These are phyloP conservation scores for Geranium rotundifolium DNA, from an alignment of 345 rosid genomes.

Conservation along the genomic window DNA sequence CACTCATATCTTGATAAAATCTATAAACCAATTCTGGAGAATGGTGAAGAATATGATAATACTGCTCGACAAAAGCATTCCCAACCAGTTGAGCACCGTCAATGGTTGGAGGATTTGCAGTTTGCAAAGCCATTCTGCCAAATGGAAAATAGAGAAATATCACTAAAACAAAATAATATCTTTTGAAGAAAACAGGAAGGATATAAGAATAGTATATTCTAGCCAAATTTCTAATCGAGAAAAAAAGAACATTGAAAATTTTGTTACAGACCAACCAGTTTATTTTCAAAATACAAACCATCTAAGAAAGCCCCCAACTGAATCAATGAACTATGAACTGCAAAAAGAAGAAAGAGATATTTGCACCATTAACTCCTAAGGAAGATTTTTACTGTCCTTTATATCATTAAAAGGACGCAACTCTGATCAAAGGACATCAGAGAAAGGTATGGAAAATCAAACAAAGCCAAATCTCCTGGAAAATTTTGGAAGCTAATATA, in stretches of 20 bases:
- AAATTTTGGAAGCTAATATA: too few relatives aligned
- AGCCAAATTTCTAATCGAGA: not conserved
- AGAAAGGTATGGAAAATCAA: not conserved
- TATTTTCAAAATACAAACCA: not conserved
- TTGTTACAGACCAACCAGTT: not conserved
- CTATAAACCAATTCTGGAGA: slow-evolving; percentile 41
- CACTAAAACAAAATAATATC: not conserved
- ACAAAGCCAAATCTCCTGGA: not conserved
- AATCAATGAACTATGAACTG: too few relatives aligned
- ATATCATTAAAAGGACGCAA: not conserved
- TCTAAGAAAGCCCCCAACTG: not conserved
- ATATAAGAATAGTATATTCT: not conserved
- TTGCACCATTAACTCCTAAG: not conserved
- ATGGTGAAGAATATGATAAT: slow-evolving; percentile 61
- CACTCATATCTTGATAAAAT: slow-evolving; percentile 62
- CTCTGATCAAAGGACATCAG: not conserved
- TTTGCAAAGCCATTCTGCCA: slow-evolving; percentile 40
- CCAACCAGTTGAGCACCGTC: slow-evolving; percentile 46
- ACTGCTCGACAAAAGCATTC: slow-evolving; percentile 61
- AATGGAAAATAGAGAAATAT: not conserved
- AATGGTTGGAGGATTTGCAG: slow-evolving; percentile 20
- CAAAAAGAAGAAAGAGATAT: not conserved
- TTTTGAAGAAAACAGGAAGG: not conserved
- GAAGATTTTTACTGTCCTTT: not conserved
- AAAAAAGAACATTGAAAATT: not conserved